Evolutionary conservation across 75 land plant genomes (phyloP).

Genomic region (Cryptomeria japonica): DNA sequence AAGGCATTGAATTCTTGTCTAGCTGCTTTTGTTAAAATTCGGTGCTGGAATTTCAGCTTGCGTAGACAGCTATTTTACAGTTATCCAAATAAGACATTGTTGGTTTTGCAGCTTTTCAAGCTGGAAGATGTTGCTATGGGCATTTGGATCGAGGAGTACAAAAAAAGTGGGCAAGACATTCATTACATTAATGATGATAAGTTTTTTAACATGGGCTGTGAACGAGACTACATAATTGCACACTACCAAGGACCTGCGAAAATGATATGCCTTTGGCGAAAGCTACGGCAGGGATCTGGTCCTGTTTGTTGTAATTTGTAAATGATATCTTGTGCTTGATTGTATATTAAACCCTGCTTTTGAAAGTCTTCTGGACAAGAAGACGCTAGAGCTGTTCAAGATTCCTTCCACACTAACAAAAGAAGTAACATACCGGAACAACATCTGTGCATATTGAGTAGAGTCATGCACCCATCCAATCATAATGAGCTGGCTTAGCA

Average conservation of each 20-base stretch:
- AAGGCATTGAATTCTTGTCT: neutral
- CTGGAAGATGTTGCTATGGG: slow-evolving; percentile 99
- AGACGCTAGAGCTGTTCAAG: neutral
- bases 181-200: slow-evolving; percentile 62
- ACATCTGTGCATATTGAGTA: slow-evolving; percentile 2
- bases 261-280: slow-evolving; percentile 89
- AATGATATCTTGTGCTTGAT: slow-evolving; percentile 11
- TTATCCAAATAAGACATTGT: neutral
- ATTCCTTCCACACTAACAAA: slow-evolving; percentile 10
- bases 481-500: neutral
- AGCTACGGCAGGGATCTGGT: slow-evolving; percentile 45
- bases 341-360: neutral
- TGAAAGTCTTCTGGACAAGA: neutral
- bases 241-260: slow-evolving; percentile 90
- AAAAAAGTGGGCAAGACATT: slow-evolving; percentile 51
- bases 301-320: slow-evolving; percentile 76
- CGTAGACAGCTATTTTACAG: neutral
- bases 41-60: neutral
- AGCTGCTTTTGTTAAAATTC: neutral
- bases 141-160: slow-evolving; percentile 79
- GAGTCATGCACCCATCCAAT: neutral
- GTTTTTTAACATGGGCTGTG: slow-evolving; percentile 62
- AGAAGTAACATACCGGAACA: neutral
- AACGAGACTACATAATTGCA: slow-evolving; percentile 73
- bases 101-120: slow-evolving; percentile 79